Evolutionary conservation across 2,329 filamentous ascomycete species (phyloP), one percentile per base, ranked within the genome.

Genomic region (Alternaria novae-zelandiae): DNA sequence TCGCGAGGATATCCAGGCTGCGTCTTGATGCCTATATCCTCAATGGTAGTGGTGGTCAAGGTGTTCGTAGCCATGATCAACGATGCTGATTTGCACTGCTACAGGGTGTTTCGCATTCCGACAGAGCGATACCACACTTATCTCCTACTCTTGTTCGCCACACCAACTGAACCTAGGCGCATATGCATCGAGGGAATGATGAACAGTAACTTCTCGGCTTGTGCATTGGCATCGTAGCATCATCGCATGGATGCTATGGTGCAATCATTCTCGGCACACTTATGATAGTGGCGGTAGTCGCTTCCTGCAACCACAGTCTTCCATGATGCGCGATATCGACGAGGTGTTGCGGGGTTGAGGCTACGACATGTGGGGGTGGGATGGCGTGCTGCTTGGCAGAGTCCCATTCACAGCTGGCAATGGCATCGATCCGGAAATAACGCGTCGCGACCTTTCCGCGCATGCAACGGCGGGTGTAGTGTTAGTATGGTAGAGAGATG

Each of bases 361-460:
- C 21, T 51, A 54, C 69, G 69, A 65, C 59, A 72, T 73, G 66
- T 70, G 66, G 68, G 68, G 69, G 50, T 54, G 25, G 13, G 30
- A 74, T 74, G 61, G 61, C 71, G 70, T 70, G 70, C 66, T 70
- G 49, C 17, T 51, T 8, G 49, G 26, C 47, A 51, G 47, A 5
- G 26, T 32, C 8, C 0, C 17, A 32, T 32, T n/a, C 17, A 32
- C 15, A 12, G 10, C 47, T 32, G 17, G 26, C 20, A 21, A 15
- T 51, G 17, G 9, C 17, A 51, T 51, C 20, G 13, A 51, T 21
- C 47, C 26, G 47, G 26, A 32, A 51, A 51, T 21, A 51, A 32
- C 17, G 17, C 12, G 26, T 20, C 30, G 12, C 12, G 12, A 3
- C 11, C 12, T 6, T 32, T 11, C 11, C 9, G 15, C 4, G 6